phyloP scores from a whole-genome alignment of 139 green algal genomes.

The Chlamydomonas eustigma region DNA sequence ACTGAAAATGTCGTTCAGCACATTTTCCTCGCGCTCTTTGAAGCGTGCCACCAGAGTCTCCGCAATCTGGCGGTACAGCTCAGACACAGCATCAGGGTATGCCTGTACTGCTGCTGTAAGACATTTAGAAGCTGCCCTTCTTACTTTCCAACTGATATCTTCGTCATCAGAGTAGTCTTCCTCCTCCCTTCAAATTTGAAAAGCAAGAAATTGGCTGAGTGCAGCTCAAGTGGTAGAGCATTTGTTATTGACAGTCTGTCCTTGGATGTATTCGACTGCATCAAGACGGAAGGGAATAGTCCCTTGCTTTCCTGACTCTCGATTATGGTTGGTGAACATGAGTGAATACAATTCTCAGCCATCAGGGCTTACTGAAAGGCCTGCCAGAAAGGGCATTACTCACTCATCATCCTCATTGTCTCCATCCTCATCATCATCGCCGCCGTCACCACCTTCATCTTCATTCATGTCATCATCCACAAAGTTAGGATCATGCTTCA shows the following conservation, averaged over 20 bases:
- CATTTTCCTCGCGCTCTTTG: slow-evolving; percentile 89
- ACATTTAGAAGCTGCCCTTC: slow-evolving; percentile 64
- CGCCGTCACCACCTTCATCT: slow-evolving; percentile 15
- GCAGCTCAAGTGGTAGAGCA: too few relatives aligned
- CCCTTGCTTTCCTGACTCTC: too few relatives aligned
- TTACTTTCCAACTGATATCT: slow-evolving; percentile 89
- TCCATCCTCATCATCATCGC: slow-evolving; percentile 20
- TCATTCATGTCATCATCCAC: slow-evolving; percentile 71
- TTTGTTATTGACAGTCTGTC: too few relatives aligned
- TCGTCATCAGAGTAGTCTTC: slow-evolving; percentile 90
- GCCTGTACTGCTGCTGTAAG: slow-evolving; percentile 56
- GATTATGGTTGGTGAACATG: too few relatives aligned
- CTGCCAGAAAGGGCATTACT: too few relatives aligned
- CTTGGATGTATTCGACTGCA: too few relatives aligned
- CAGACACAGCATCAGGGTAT: slow-evolving; percentile 59
- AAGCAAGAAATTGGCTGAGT: too few relatives aligned
- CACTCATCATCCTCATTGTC: neutral
- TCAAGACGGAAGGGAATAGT: too few relatives aligned
- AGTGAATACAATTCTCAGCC: too few relatives aligned
- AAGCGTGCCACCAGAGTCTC: slow-evolving; percentile 43
- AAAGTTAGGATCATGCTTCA: slow-evolving; percentile 93
- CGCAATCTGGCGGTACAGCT: slow-evolving; percentile 28
- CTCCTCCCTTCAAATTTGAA: too few relatives aligned
- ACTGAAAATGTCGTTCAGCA: slow-evolving; percentile 12
- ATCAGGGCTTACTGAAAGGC: too few relatives aligned